Percentiles rank a stretch among this genome's conserved stretches.
Conservation (phyloP, 352 stramenopile species). For the Globisporangium mamillatum region DNA sequence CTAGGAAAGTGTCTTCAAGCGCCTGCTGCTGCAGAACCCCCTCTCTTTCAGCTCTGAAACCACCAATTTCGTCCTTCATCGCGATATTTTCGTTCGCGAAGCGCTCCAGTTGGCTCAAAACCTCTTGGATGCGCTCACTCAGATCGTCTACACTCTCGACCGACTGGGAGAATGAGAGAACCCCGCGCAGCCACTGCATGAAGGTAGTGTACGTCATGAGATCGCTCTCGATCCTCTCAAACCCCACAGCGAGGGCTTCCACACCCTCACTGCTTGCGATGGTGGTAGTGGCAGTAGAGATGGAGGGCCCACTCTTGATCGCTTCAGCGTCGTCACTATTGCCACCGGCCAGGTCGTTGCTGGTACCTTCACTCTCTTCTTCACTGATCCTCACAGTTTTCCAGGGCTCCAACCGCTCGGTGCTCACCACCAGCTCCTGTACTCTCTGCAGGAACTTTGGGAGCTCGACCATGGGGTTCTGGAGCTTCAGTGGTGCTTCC, state of each 20-base stretch:
- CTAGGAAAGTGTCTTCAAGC: constrained; percentile 26
- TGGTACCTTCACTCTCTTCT: background rate
- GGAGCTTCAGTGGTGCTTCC: constrained; percentile 24
- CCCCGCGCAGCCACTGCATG: constrained; percentile 24
- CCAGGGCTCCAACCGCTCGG: constrained; percentile 21
- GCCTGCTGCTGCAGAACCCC: constrained; percentile 22
- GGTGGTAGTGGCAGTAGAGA: background rate
- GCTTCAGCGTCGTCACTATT: no score
- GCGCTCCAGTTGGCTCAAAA: constrained; percentile 32
- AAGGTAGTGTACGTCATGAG: constrained; percentile 25
- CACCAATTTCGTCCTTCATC: constrained; percentile 14
- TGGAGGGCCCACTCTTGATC: no score
- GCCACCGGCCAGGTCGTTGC: background rate
- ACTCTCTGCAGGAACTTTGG: constrained; percentile 23
- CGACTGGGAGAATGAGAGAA: constrained; percentile 32
- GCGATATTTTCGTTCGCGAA: constrained; percentile 21
- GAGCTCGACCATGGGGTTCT: constrained; percentile 32
- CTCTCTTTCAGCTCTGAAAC: constrained; percentile 4
- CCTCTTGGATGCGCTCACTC: constrained; percentile 19
- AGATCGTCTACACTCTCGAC: constrained; percentile 27
- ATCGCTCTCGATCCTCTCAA: constrained; percentile 28
- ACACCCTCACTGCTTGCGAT: background rate
- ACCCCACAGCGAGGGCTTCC: constrained; percentile 20
- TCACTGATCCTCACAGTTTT: background rate
- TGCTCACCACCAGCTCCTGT: constrained; percentile 12